These are phyloP conservation scores for Coleophoma crateriformis DNA, from an alignment of 2,329 filamentous ascomycete genomes.

Conservation along the genomic window DNA sequence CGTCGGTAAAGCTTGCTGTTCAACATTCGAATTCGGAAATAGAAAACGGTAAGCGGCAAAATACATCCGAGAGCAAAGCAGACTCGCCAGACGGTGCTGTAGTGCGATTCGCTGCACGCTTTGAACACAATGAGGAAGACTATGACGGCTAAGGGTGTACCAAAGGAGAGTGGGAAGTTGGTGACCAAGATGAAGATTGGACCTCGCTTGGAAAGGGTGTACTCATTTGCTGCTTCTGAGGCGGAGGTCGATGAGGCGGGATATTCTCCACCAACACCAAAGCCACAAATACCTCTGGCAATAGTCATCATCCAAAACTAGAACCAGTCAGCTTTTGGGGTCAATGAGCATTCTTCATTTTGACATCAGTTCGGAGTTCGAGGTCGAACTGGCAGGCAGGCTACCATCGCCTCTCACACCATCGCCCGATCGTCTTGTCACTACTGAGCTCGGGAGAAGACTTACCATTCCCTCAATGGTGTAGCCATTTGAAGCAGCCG, in stretches of 20 bases:
- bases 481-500: conserved; percentile 36
- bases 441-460: background rate
- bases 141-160: conserved; percentile 35
- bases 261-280: conserved; percentile 42
- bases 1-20: conserved; percentile 45
- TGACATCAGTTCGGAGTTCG: no score
- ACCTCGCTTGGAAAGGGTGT: conserved; percentile 30
- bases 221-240: conserved; percentile 42
- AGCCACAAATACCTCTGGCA: conserved; percentile 40
- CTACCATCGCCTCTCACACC: no score
- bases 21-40: conserved; percentile 48
- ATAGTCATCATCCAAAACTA: conserved; percentile 46
- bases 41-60: conserved; percentile 47
- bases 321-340: no score
- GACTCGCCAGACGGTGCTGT: conserved; percentile 39
- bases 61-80: conserved; percentile 43
- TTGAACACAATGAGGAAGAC: conserved; percentile 41
- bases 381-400: no score
- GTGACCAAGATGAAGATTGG: conserved; percentile 42
- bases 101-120: conserved; percentile 27
- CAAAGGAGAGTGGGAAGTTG: conserved; percentile 34
- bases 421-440: conserved; percentile 25
- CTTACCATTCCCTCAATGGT: conserved; percentile 30
- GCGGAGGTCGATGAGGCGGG: conserved; percentile 40
- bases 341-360: no score